Percentiles rank a stretch among this genome's conserved stretches.
These are phyloP conservation scores for Macrotyloma uniflorum DNA, from an alignment of 306 rosid genomes.

Conservation along the genomic window DNA sequence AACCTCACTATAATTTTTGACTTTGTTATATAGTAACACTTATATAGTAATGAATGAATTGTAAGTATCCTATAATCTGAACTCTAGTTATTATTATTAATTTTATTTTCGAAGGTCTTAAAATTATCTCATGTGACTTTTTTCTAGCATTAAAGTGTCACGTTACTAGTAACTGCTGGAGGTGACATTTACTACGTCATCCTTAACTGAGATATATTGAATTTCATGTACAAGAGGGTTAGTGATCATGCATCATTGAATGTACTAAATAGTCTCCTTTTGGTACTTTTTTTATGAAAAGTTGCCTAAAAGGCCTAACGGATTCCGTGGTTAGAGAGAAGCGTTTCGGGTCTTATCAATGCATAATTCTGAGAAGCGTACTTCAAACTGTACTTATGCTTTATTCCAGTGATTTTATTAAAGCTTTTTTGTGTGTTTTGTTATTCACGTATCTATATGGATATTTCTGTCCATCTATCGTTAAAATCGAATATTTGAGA, in stretches of 20 bases:
- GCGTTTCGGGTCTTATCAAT: background rate
- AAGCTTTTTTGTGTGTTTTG: background rate
- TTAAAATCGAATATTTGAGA: background rate
- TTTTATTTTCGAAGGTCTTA: background rate
- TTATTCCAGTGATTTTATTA: background rate
- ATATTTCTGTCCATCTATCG: background rate
- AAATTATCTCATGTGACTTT: background rate
- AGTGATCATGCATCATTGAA: background rate
- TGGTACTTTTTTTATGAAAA: background rate
- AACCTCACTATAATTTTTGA: slow-evolving; percentile 46
- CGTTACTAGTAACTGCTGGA: background rate
- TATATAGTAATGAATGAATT: slow-evolving; percentile 21
- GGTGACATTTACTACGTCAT: background rate
- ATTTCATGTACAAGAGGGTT: background rate
- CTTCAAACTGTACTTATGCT: background rate
- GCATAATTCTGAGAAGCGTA: background rate
- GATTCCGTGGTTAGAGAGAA: background rate
- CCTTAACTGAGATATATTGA: background rate
- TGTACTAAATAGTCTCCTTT: background rate
- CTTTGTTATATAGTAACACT: slow-evolving; percentile 43
- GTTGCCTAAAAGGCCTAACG: background rate
- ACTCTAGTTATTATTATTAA: background rate
- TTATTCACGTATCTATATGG: background rate
- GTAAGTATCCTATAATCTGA: background rate
- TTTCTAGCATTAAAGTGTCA: background rate